These are phyloP conservation scores for Rauvolfia tetraphylla DNA, from an alignment of 257 asterid species.

Conservation along the genomic window DNA sequence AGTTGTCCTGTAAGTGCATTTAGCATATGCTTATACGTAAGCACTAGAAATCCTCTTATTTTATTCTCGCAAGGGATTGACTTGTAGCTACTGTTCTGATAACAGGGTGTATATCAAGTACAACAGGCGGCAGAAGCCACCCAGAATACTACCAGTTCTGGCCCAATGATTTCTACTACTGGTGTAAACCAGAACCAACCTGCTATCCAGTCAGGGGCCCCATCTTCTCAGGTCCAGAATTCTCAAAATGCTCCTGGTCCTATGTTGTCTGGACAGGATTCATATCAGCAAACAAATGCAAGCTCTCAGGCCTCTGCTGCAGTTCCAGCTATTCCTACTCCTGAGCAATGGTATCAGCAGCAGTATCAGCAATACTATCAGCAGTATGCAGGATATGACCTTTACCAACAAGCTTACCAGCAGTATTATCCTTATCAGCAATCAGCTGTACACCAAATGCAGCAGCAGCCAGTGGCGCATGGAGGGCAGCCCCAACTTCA, in stretches of 20 bases:
- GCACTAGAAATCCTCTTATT: background rate
- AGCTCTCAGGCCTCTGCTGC: slow-evolving; percentile 44
- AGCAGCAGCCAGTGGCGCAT: slow-evolving; percentile 44
- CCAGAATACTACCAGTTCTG: slow-evolving; percentile 38
- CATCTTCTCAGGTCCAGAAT: slow-evolving; percentile 50
- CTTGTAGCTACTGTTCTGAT: slow-evolving; percentile 10
- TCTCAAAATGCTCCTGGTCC: slow-evolving; percentile 44
- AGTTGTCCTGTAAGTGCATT: slow-evolving; percentile 70
- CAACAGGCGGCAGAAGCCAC: slow-evolving; percentile 48
- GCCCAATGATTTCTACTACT: slow-evolving; percentile 34
- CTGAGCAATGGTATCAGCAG: slow-evolving; percentile 82
- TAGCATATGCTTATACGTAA: background rate
- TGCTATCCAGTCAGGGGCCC: slow-evolving; percentile 39
- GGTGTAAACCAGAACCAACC: slow-evolving; percentile 39
- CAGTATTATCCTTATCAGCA: slow-evolving; percentile 64
- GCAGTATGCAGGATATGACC: slow-evolving; percentile 70
- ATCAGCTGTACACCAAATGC: slow-evolving; percentile 53
- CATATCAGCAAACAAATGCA: slow-evolving; percentile 39
- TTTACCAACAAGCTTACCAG: slow-evolving; percentile 61
- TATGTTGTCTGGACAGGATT: slow-evolving; percentile 50
- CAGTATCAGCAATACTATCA: slow-evolving; percentile 90
- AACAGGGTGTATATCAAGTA: slow-evolving; percentile 67
- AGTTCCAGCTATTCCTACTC: slow-evolving; percentile 46
- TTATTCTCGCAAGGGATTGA: background rate
- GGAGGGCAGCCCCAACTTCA: slow-evolving; percentile 56